These are phyloP conservation scores for Tieghemiomyces parasiticus DNA, from an alignment of 192 early-diverging fungal species.

Conservation along the genomic window DNA sequence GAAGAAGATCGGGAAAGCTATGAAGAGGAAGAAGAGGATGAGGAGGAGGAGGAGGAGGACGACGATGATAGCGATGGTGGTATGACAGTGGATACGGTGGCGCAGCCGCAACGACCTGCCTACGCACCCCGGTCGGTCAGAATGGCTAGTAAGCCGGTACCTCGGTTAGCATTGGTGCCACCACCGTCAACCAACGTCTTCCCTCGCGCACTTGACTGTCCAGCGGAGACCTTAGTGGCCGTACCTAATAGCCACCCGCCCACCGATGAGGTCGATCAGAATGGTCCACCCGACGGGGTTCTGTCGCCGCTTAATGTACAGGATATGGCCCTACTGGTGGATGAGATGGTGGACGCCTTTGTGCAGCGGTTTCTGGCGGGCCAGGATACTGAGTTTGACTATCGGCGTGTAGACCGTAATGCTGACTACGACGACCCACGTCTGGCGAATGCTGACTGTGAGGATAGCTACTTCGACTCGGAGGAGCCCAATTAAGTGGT, in stretches of 20 bases:
- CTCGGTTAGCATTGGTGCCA: too few species aligned
- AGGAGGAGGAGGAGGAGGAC: too few species aligned
- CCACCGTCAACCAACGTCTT: neutral
- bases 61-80: too few species aligned
- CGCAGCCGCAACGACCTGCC: too few species aligned
- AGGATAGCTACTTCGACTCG: slow-evolving; percentile 10
- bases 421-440: slow-evolving; percentile 6
- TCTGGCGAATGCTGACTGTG: neutral
- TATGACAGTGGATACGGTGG: too few species aligned
- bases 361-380: slow-evolving; percentile 8
- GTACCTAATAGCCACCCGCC: neutral
- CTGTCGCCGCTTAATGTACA: neutral
- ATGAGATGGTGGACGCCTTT: neutral
- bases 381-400: slow-evolving; percentile 9
- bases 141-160: too few species aligned
- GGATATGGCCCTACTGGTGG: neutral
- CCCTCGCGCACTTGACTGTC: neutral
- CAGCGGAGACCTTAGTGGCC: neutral
- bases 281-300: neutral
- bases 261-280: neutral
- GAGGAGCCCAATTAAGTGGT: slow-evolving; percentile 6
- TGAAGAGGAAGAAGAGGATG: too few species aligned
- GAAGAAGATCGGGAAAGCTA: too few species aligned
- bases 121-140: too few species aligned
- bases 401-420: slow-evolving; percentile 4